A percentile compares a stretch with the other conserved stretches of the same genome.
These are phyloP conservation scores for Salix viminalis DNA, from an alignment of 345 rosid species.

Conservation along the genomic window DNA sequence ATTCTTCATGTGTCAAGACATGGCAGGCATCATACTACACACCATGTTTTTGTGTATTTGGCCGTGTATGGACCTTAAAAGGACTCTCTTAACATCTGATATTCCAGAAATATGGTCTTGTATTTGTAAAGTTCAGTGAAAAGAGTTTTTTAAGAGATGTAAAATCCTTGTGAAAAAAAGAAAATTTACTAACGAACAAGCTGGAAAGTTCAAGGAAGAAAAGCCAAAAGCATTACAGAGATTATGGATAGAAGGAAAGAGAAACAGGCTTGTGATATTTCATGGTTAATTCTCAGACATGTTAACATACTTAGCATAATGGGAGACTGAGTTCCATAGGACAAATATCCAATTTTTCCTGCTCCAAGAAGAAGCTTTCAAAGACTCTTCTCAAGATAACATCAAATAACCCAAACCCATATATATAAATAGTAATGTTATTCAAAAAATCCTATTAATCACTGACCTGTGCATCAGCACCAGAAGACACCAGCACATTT, in stretches of 20 bases:
- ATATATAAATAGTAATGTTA: not conserved
- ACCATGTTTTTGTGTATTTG: too few relatives aligned
- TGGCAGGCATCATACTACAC: too few relatives aligned
- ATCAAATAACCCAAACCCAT: not conserved
- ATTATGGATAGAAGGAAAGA: not conserved
- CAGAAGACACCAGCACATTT: conserved; percentile 70
- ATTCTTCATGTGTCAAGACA: too few relatives aligned
- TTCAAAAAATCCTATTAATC: not conserved
- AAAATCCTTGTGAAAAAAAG: too few relatives aligned
- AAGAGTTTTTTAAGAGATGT: too few relatives aligned
- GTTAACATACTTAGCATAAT: not conserved
- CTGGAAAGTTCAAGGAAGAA: not conserved
- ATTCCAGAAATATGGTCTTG: too few relatives aligned
- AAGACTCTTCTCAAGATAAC: not conserved
- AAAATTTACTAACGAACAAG: too few relatives aligned
- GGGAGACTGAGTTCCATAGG: too few relatives aligned
- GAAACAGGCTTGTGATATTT: not conserved
- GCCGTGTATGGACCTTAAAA: too few relatives aligned
- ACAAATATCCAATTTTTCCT: not conserved
- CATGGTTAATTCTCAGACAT: not conserved
- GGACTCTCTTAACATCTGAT: too few relatives aligned
- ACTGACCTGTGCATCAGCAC: conserved; percentile 81
- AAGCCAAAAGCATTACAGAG: too few relatives aligned
- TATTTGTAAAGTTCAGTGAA: too few relatives aligned
- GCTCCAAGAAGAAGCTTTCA: not conserved